Evolutionary conservation across 73 alveolate genomes (phyloP), one percentile per base, ranked within the genome.

Genomic region (Urostyla sp.): DNA sequence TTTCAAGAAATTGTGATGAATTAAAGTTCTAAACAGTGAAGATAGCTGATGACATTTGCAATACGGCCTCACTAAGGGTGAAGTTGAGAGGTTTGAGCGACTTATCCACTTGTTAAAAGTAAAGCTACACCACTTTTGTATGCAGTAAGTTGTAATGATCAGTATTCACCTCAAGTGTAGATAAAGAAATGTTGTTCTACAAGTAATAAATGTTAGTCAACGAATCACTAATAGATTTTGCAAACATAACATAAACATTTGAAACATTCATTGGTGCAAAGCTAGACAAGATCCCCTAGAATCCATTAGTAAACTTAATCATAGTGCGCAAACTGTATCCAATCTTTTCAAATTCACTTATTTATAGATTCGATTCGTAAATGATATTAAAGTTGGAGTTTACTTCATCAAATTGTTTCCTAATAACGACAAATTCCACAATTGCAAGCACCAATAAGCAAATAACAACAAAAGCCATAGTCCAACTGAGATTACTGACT

Each of bases 261-360:
- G 31, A 0, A 16, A 54, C 44, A 4, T 24, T 18, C 53, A 60
- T 28, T 28, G n/a, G n/a, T n/a, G n/a, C n/a, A n/a, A n/a, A n/a
- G n/a, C 54, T 43, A 18, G 27, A 4, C 60, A 37, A 50, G 61
- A 40, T 36, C 7, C 16, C 57, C 3, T 46, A 45, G 34, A 40
- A 45, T 0, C 81, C 89, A 31, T 75, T 67, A 36, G 54, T 75
- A 24, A 75, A 56, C 15, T 56, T 49, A 6, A 75, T 75, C 26
- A 75, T 16, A 10, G 78, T 56, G 11, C 87, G 73, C n/a, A 75
- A 51, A 55, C 57, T 78, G 57, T 75, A 75, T 10, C 79, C 87
- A 4, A 75, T 78, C 57, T 78, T 54, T 51, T 75, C 18, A 3
- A 75, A 23, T 40, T 75, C 87, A 0, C 79, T 34, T 26, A 75